These are phyloP conservation scores for Carpinus fangiana DNA, from an alignment of 306 rosid genomes.

Conservation along the genomic window DNA sequence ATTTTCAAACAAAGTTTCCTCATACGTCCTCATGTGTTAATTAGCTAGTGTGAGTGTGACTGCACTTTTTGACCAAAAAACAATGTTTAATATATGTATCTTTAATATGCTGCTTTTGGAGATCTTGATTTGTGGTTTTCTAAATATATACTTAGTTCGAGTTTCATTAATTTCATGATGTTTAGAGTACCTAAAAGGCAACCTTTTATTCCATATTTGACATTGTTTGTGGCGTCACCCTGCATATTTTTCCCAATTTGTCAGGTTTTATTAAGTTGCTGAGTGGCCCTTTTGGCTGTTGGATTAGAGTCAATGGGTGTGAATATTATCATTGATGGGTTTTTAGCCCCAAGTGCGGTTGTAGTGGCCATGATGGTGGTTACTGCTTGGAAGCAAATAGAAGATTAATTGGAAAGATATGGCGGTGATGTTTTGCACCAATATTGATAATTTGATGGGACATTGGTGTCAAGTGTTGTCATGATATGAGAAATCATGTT, in stretches of 20 bases:
- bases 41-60: too few relatives aligned
- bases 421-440: constrained; percentile 1
- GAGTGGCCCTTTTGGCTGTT: background rate
- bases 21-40: too few relatives aligned
- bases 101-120: too few relatives aligned
- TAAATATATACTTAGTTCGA: too few relatives aligned
- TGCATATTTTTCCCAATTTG: background rate
- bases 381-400: constrained; percentile 1
- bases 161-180: too few relatives aligned
- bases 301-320: background rate
- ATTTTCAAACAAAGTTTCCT: too few relatives aligned
- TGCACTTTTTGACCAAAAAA: too few relatives aligned
- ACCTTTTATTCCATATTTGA: background rate
- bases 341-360: background rate
- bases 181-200: background rate
- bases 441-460: background rate
- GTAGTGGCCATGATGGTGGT: background rate
- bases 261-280: background rate
- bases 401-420: constrained; percentile 16
- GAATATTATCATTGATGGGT: constrained; percentile 16
- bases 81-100: too few relatives aligned
- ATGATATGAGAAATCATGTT: constrained; percentile 7
- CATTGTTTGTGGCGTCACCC: background rate
- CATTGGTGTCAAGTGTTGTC: constrained; percentile 31
- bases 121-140: too few relatives aligned